phyloP scores from a whole-genome alignment of 164 flowering plant species.

The Magnolia changhungtana region DNA sequence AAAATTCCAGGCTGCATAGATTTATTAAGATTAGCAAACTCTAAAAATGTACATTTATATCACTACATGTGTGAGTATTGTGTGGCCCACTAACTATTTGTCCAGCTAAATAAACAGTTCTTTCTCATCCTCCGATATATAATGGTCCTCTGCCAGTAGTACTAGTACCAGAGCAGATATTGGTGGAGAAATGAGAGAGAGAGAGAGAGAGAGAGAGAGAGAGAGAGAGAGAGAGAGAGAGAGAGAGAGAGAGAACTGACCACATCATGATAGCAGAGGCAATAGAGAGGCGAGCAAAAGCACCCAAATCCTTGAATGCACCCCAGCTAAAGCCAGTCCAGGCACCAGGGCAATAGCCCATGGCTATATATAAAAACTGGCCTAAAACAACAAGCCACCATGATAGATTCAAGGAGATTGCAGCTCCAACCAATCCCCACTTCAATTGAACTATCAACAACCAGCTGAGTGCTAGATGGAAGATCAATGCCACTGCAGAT shows the following conservation, averaged over 20 bases:
- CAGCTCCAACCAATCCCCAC: slow-evolving; percentile 45
- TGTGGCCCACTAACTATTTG: background rate
- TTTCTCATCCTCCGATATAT: too few relatives aligned
- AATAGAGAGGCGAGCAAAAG: slow-evolving; percentile 47
- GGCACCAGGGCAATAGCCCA: slow-evolving; percentile 41
- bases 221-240: too few relatives aligned
- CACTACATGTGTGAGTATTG: background rate
- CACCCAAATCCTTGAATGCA: slow-evolving; percentile 55
- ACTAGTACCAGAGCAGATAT: background rate
- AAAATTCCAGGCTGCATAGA: slow-evolving; percentile 36
- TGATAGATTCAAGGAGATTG: slow-evolving; percentile 37
- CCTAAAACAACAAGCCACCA: slow-evolving; percentile 58
- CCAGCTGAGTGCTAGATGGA: slow-evolving; percentile 45
- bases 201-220: too few relatives aligned
- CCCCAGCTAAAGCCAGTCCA: slow-evolving; percentile 54
- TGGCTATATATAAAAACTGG: slow-evolving; percentile 28
- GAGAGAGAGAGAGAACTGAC: slow-evolving; percentile 22
- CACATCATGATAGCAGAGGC: slow-evolving; percentile 72
- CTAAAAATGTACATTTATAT: background rate
- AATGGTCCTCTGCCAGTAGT: too few relatives aligned
- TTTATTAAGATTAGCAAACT: background rate
- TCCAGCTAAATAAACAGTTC: background rate
- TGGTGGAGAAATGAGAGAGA: too few relatives aligned
- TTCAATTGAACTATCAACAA: slow-evolving; percentile 35
- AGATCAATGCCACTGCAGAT: slow-evolving; percentile 25